These are phyloP conservation scores for Elaeagnus macrophylla DNA, from an alignment of 306 rosid genomes.

Conservation along the genomic window DNA sequence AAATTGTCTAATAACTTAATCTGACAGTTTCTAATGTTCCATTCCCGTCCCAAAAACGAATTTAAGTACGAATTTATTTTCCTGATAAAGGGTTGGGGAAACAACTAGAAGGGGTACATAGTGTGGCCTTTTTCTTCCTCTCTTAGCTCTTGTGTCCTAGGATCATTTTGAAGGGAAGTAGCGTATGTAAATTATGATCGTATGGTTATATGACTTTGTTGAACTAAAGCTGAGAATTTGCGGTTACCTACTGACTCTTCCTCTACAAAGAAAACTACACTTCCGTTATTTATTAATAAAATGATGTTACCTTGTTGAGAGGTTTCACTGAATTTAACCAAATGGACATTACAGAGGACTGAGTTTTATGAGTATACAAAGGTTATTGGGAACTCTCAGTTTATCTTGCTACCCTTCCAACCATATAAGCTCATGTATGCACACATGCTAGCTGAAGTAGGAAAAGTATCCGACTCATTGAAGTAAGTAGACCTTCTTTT, in stretches of 20 bases:
- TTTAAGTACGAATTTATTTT: not conserved
- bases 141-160: not conserved
- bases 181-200: not conserved
- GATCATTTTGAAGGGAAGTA: not conserved
- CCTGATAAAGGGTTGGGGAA: too few species aligned
- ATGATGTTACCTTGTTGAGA: constrained; percentile 2
- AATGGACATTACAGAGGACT: constrained; percentile 58
- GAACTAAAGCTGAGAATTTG: not conserved
- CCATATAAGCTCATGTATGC: constrained; percentile 94
- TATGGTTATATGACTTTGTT: not conserved
- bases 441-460: constrained; percentile 89
- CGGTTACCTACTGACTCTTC: not conserved
- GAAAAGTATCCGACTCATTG: constrained; percentile 80
- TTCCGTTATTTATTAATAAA: constrained; percentile 1
- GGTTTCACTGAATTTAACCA: constrained; percentile 17
- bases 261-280: not conserved
- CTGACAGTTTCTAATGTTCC: too few species aligned
- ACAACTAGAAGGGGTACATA: too few species aligned
- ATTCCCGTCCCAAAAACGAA: not conserved
- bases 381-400: constrained; percentile 93
- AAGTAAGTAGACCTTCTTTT: constrained; percentile 44
- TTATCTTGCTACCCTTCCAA: constrained; percentile 68
- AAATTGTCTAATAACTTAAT: too few species aligned
- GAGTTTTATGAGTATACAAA: constrained; percentile 86
- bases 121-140: not conserved